Evolutionary conservation across 768 basidiomycete species (phyloP), one percentile per base, ranked within the genome.

Genomic region (Lactarius evosmus): DNA sequence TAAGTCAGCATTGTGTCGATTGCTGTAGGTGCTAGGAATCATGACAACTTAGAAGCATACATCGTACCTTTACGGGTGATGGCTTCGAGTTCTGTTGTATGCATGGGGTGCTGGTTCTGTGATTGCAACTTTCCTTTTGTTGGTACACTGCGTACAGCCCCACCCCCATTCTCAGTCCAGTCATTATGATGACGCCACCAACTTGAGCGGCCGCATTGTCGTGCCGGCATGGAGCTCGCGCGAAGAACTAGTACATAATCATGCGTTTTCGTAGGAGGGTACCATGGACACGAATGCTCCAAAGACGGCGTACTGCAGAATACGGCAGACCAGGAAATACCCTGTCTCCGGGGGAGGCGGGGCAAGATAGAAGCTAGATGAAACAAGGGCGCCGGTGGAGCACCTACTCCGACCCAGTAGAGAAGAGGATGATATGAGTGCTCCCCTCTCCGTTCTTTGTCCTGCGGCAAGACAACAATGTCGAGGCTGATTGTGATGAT

Each of bases 121-220:
- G 44, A 49, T 49, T 7, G 11, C 46, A 49, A 25, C 46, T 49
- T 27, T 49, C 25, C 46, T 25, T 41, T 49, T 25, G 25, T 25
- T 25, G 46, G 46, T 25, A 25, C 22, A 49, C 46, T 22, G 46
- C 46, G n/a, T 49, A 14, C 12, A 25, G 46, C 46, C 46, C 25
- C 46, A 49, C 46, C 46, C 50, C 34, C 16, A 17, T 32, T 46
- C 41, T 30, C 25, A 27, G 33, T 63, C 50, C n/a, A 32, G 25
- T 34, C 46, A 25, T 49, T 32, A 12, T 25, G 12, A 33, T 40
- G 40, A 58, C 51, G 57, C 57, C 62, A 33, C 62, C 33, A 52
- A 52, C 29, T 63, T 58, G 62, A 27, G 33, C 16, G 40, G 19
- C n/a, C 46, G 44, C 11, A 22, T 52, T 41, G 12, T 30, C 32